Base-by-base conservation (phyloP, 306 rosid genomes). In the Lathyrus oleraceus region DNA sequence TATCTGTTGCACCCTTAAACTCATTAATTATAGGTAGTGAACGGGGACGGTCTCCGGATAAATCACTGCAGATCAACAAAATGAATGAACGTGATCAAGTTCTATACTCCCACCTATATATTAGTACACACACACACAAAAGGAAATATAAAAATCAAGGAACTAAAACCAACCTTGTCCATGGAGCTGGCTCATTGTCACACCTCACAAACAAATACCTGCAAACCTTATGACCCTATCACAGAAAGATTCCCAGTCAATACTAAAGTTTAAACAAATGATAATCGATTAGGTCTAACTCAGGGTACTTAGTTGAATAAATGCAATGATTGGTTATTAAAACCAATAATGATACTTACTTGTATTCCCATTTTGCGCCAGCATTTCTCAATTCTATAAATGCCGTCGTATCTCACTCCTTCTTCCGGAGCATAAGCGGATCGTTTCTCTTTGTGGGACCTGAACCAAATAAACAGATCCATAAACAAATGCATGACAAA, bases 101-200 rank as follows among this genome's bases (percentile, higher is more conserved):
- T 52, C 14, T 21, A 21, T 11, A 53, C 59, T 5, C 10, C n/a
- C 32, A 53, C 3, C 5, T 20, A n/a, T 21, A 20, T 52, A 21
- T 23, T 10, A 53, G 59, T 53, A 20, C 4, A 44, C 2, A 11
- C 2, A 11, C 16, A 67, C 38, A 70, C 28, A 61, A 36, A 6
- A 9, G 5, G 4, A 5, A 19, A 61, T 9, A 36, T 39, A 12
- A 11, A 64, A 47, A 57, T 3, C 10, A 17, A n/a, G 65, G 23
- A 59, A 30, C 43, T 32, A 44, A 25, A 65, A 65, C 65, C 1
- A 65, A 80, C 94, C 86, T 85, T 40, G 91, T 79, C 97, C 96
- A 85, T 2, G 97, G 96, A 1, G 96, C 94, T 8, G 93, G 88
- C 67, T 85, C 96, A 38, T 91, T 87, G 75, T 91, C 97, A 69